Base-by-base conservation (phyloP, 2,329 filamentous ascomycete genomes). In the Aspergillus sp. region DNA sequence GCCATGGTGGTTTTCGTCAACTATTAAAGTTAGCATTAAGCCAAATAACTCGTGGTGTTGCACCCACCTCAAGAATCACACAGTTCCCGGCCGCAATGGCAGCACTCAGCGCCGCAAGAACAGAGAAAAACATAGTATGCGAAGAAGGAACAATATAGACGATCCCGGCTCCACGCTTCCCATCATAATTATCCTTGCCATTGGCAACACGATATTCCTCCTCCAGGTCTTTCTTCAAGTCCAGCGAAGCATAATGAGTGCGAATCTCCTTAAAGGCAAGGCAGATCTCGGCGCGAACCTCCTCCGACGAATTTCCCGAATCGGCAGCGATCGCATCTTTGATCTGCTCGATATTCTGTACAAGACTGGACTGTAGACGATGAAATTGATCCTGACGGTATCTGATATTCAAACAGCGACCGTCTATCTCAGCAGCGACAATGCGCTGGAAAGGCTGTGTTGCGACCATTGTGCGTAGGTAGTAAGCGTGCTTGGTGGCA, bases 31-130 rank as follows among this genome's bases (percentile, higher is more conserved):
- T 9, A 62, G 55, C 13, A 13, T 25, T 7, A 41, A 23, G 17
- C 25, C 23, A 23, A 23, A 23, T 23, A 23, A 23, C 5, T 23
- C 5, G 23, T 23, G 3, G 2, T 9, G 1, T 2, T 12, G 30
- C 45, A 55, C 73, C 65, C 60, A 83, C 82, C 73, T 83, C 79
- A 10, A 85, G 49, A 32, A 81, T 73, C 3, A 84, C 74, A 64
- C 81, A 84, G 59, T 83, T 85, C 0, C 83, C 83, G 12, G 81
- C 80, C 1, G 79, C 78, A 30, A 85, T 64, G 7, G 82, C 81
- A 4, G 81, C 78, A 36, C 75, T 76, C 41, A 85, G 54, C 0
- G 81, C 77, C 3, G 71, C 72, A 17, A 84, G 64, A 1, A 78
- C 65, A 0, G 79, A 82, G 62, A 79, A 84, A 60, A 85, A 79